Base-by-base conservation (phyloP, 129 eudicot species). In the Chrysanthemum lavandulifolium region DNA sequence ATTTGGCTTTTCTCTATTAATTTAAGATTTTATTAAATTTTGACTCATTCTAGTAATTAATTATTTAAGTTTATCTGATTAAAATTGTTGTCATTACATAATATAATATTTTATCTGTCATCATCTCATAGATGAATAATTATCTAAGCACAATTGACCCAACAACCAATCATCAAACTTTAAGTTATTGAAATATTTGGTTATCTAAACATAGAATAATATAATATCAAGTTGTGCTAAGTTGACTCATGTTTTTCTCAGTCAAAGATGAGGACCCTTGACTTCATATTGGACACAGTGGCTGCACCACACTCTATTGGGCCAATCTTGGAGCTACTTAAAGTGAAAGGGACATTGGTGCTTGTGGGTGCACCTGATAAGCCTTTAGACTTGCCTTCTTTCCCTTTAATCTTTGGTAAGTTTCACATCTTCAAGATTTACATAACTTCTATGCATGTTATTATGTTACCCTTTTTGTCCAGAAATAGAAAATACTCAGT, bases 291-390 rank as follows among this genome's bases (percentile, higher is more conserved):
- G 78, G 91, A 90, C 68, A 94, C 98, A 0, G 93, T 94, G 6
- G 82, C 98, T 10, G 98, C 93, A 19, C 53, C 81, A 10, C 98
- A 94, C 69, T 88, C 97, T 2, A 82, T 93, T 66, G 98, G 97
- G 15, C 90, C 96, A 2, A 54, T 18, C 2, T 72, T 93, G 11
- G 98, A 92, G 87, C 77, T 92, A 53, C 80, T 92, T 19, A 87
- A 87, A 78, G 92, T 89, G 33, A 89, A 84, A 4, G 98, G 98
- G 13, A 86, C 95, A 1, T 57, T 92, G 54, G 86, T 80, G 45
- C 76, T 92, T 72, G 96, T 93, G 53, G 97, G 98, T 61, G 97
- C 98, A 59, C 97, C 98, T 0, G 98, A 90, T 58, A 82, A 86
- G 96, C 98, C 98, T 51, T 27, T 93, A 14, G 97, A 84, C 45